Evolutionary conservation across 176 grass and related monocot genomes (phyloP), one percentile per base, ranked within the genome.

Genomic region (Pontederia crassipes): DNA sequence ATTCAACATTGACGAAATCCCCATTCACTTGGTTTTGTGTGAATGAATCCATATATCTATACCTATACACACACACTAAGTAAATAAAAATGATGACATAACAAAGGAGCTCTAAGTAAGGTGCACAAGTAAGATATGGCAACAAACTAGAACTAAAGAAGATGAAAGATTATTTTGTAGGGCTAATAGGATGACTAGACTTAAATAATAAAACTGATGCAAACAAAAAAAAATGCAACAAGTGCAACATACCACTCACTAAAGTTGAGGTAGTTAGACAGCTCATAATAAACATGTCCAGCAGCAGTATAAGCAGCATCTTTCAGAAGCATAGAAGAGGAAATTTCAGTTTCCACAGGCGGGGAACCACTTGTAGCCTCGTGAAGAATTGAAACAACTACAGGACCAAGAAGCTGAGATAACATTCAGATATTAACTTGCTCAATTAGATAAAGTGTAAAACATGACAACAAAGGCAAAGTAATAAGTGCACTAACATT

Each of bases 231-330:
- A 28, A 68, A 20, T 53, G 55, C 57, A 51, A 32, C 28, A 75
- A 45, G 27, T 56, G 50, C 55, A n/a, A 79, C 73, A 77, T 80
- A 98, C 93, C 93, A 98, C 58, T 98, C 93, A 45, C 82, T 88
- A 67, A 98, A 92, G 71, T 77, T 86, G 70, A 98, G 79, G 71
- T 83, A 92, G 70, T 79, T 98, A 28, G 93, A 98, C 77, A 98
- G 87, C 72, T 98, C 93, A 81, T 98, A 98, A 70, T 92, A 98
- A 57, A 92, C 93, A 74, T 98, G 93, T 13, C 93, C 87, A 18
- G 84, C 87, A 29, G 84, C 84, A 72, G 81, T 98, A 86, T 98
- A 98, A 48, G 84, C 70, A 55, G 93, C 87, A 83, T 98, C 93
- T 89, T 98, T 98, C 24, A 98, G 82, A 72, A 98, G 93, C 93